These are phyloP conservation scores for Boletus barrowsii DNA, from an alignment of 768 basidiomycete species.

Conservation along the genomic window DNA sequence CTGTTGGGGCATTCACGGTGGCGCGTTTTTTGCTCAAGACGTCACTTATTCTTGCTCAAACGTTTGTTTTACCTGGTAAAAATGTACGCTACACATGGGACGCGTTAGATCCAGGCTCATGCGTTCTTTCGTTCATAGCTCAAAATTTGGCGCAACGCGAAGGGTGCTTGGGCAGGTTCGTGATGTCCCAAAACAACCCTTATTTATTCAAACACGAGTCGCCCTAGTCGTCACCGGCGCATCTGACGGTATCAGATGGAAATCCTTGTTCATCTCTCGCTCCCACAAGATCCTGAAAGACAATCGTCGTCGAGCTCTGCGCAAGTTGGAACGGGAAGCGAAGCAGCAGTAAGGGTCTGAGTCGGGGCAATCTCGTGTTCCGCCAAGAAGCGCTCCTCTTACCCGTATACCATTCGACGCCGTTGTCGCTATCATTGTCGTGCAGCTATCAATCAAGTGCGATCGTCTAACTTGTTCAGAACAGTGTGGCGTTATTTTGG, in stretches of 20 bases:
- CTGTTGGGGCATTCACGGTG: conserved; percentile 54
- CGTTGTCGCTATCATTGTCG: background rate
- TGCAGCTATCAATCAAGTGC: background rate
- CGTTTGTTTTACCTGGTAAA: conserved; percentile 66
- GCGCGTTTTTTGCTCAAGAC: conserved; percentile 57
- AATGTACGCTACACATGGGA: conserved; percentile 39
- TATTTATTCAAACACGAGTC: background rate
- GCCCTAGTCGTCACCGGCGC: conserved; percentile 82
- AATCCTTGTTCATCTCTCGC: conserved; percentile 53
- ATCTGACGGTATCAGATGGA: conserved; percentile 76
- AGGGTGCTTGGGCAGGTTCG: conserved; percentile 86
- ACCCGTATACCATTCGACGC: background rate
- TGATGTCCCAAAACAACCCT: background rate
- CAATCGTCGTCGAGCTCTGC: conserved; percentile 65
- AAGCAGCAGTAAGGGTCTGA: conserved; percentile 42
- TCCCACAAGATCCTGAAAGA: conserved; percentile 70
- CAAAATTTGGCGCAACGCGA: conserved; percentile 77
- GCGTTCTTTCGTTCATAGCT: conserved; percentile 44
- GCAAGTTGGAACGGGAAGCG: conserved; percentile 56
- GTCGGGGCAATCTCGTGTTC: background rate
- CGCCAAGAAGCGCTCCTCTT: background rate
- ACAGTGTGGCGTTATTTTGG: no score
- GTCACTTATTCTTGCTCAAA: conserved; percentile 63
- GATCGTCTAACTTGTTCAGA: background rate
- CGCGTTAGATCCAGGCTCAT: background rate